Conservation (phyloP, 176 grass and related monocot species). For the maize (Zea mays) region DNA sequence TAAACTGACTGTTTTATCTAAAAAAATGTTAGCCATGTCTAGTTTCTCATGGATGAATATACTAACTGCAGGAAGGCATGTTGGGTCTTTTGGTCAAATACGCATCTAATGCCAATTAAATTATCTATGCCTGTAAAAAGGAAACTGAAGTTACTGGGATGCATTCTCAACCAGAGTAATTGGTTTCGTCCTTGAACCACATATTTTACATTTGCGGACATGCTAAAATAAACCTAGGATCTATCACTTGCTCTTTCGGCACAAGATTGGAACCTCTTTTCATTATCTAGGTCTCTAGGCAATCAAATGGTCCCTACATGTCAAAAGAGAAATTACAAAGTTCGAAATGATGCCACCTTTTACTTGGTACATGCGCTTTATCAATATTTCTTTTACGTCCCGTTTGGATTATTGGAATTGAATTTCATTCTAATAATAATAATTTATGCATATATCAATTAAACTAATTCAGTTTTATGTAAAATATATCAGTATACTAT, state of each 20-base stretch:
- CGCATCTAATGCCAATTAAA: constrained; percentile 14
- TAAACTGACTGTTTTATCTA: background rate
- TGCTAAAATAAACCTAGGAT: constrained; percentile 31
- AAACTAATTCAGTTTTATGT: no score
- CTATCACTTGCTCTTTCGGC: constrained; percentile 40
- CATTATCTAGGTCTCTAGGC: background rate
- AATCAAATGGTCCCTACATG: constrained; percentile 35
- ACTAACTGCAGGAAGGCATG: background rate
- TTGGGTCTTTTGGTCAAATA: constrained; percentile 10
- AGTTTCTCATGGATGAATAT: constrained; percentile 13
- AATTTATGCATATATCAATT: no score
- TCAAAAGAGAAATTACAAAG: constrained; percentile 22
- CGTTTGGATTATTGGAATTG: no score
- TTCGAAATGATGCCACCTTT: constrained; percentile 12
- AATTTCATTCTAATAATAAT: no score
- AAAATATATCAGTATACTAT: no score
- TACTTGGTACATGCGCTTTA: constrained; percentile 32
- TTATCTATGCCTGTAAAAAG: constrained; percentile 5
- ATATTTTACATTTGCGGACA: constrained; percentile 23
- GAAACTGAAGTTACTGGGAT: constrained; percentile 1
- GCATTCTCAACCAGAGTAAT: background rate
- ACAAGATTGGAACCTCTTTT: constrained; percentile 36
- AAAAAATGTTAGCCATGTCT: background rate
- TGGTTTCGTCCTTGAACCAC: constrained; percentile 16
- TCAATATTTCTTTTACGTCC: background rate